Evolutionary conservation across 257 asterid species (phyloP).

Genomic region (Solanum pennellii): DNA sequence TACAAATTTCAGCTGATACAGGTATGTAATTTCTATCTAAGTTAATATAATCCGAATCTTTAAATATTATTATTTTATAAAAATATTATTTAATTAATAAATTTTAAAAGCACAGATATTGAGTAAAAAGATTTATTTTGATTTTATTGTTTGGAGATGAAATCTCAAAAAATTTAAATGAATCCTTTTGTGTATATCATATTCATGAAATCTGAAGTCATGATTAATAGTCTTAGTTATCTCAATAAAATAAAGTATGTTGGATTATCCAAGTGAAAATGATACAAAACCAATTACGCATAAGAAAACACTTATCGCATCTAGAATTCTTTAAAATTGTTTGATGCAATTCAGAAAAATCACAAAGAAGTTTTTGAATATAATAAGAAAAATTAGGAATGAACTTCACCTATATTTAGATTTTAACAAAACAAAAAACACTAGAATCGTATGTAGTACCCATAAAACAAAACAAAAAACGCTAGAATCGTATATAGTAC

Average conservation of each 20-base stretch:
- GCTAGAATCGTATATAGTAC: no score
- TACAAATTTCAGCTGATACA: neutral
- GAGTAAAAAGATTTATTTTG: neutral
- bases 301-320: accelerated
- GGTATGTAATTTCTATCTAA: neutral
- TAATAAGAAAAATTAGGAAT: no score
- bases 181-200: no score
- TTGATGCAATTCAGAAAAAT: neutral
- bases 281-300: neutral
- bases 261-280: no score
- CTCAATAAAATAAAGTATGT: no score
- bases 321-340: no score
- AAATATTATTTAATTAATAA: no score
- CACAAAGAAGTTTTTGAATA: accelerated
- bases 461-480: neutral
- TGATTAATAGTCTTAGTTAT: no score
- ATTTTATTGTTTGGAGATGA: accelerated
- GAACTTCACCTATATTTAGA: no score
- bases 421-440: neutral
- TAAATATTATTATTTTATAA: no score
- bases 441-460: neutral
- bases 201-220: neutral
- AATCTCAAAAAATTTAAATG: neutral
- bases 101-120: no score
- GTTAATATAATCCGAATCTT: no score